Conservation (phyloP, 2,329 filamentous ascomycete genomes). For the Microdochium paspali region DNA sequence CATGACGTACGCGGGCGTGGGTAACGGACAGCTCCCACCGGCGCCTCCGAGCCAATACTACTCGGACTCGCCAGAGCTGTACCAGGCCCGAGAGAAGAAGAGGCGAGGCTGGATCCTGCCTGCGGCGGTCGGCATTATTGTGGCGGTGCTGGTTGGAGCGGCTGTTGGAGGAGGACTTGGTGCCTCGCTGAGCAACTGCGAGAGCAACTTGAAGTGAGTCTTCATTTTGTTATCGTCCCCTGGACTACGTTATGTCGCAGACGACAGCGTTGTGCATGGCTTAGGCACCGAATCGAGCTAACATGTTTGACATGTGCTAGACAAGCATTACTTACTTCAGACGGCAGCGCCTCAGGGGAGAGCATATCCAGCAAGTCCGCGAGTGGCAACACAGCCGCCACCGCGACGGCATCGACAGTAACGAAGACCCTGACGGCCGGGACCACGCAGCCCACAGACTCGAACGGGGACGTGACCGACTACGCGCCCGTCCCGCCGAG, state of each 20-base stretch:
- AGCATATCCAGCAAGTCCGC: not conserved
- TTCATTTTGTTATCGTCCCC: not conserved
- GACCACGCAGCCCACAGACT: not conserved
- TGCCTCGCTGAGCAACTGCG: not conserved
- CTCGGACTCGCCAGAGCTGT: not conserved
- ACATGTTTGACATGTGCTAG: too few species aligned
- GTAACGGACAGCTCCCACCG: not conserved
- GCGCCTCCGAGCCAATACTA: not conserved
- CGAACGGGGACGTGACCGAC: not conserved
- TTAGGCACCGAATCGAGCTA: too few species aligned
- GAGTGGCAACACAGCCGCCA: not conserved
- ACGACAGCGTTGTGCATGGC: too few species aligned
- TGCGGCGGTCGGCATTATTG: not conserved
- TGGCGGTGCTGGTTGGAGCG: not conserved
- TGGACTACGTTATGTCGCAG: not conserved
- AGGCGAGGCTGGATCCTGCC: not conserved
- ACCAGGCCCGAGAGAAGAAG: not conserved
- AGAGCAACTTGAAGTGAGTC: not conserved
- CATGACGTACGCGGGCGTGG: not conserved
- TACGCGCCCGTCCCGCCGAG: not conserved
- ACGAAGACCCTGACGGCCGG: not conserved
- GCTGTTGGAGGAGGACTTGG: not conserved
- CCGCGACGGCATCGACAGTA: not conserved
- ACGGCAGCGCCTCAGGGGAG: not conserved
- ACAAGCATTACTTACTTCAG: not conserved